Percentiles rank a stretch among this genome's conserved stretches.
Evolutionary conservation across 768 basidiomycete genomes (phyloP).

Genomic region (Lentinula boryana): DNA sequence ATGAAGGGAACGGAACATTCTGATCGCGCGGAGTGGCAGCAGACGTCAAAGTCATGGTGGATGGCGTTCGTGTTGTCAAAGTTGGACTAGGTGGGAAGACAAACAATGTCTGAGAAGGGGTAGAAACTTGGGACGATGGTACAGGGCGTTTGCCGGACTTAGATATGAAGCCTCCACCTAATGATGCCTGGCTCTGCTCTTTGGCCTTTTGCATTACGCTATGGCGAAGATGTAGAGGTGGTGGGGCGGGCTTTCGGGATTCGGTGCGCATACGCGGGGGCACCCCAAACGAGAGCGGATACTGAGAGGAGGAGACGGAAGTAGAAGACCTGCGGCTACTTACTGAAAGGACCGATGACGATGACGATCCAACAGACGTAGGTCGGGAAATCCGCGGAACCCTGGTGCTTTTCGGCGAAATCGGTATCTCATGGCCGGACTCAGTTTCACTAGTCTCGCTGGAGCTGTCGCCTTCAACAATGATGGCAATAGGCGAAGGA

Average conservation of each 20-base stretch:
- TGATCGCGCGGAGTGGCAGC: slow-evolving; percentile 31
- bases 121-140: slow-evolving; percentile 24
- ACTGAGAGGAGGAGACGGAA: slow-evolving; percentile 16
- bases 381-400: background rate
- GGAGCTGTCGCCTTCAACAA: slow-evolving; percentile 25
- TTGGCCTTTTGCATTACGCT: slow-evolving; percentile 27
- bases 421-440: background rate
- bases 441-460: slow-evolving; percentile 1
- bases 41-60: slow-evolving; percentile 77
- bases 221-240: slow-evolving; percentile 49
- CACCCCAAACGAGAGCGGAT: background rate
- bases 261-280: slow-evolving; percentile 40
- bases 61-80: slow-evolving; percentile 58
- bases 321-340: slow-evolving; percentile 4
- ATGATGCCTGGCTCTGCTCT: slow-evolving; percentile 16
- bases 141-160: slow-evolving; percentile 7
- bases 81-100: slow-evolving; percentile 80
- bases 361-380: background rate
- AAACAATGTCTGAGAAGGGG: slow-evolving; percentile 80
- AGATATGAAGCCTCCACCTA: slow-evolving; percentile 15
- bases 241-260: slow-evolving; percentile 48
- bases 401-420: slow-evolving; percentile 11
- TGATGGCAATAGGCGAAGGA: slow-evolving; percentile 59
- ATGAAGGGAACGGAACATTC: slow-evolving; percentile 45
- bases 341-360: slow-evolving; percentile 4